Base-by-base conservation (phyloP, 202 grass and related monocot genomes). In the Panicum virgatum region DNA sequence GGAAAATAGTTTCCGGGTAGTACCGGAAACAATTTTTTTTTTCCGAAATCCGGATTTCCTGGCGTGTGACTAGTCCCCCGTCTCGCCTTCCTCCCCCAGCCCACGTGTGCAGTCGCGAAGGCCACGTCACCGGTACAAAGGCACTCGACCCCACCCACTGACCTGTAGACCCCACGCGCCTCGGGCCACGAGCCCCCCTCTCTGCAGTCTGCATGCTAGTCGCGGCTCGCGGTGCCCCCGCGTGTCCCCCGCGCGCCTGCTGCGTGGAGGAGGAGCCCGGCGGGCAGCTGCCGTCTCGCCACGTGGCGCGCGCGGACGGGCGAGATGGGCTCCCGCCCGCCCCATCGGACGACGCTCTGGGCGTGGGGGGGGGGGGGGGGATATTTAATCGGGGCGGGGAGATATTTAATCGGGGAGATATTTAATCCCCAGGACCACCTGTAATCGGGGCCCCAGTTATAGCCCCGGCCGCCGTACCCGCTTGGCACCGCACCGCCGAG, bases 131-230 rank as follows among this genome's bases (percentile, higher is more conserved):
- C 37, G 25, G 5, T 20, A 14, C 50, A n/a, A 2, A n/a, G 65
- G 37, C 37, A 4, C 32, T 5, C 32, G 32, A 34, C 3, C 0
- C 3, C 32, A 34, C 32, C 32, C 32, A 4, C 32, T 37, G 34
- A 23, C 52, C 3, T 3, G 15, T 2, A 2, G 16, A 2, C 14
- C 15, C 12, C 54, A 10, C 16, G 2, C 0, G 8, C 58, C 9
- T 69, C 72, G 88, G 1, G 32, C 1, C 26, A 46, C 80, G 79
- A 74, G 79, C 77, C 70, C 43, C 5, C 1, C 7, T 1, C 12
- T 25, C 34, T 80, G 85, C 89, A 91, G 6, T 25, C 34, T 80
- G 85, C 89, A 91, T 88, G 85, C 72, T 59, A 66, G 85, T 78
- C 23, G 23, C 70, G 39, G 70, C 80, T 15, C 77, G 54, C 19